Conservation (phyloP, 495 filamentous ascomycete species). For the Tuber melanosporum region DNA sequence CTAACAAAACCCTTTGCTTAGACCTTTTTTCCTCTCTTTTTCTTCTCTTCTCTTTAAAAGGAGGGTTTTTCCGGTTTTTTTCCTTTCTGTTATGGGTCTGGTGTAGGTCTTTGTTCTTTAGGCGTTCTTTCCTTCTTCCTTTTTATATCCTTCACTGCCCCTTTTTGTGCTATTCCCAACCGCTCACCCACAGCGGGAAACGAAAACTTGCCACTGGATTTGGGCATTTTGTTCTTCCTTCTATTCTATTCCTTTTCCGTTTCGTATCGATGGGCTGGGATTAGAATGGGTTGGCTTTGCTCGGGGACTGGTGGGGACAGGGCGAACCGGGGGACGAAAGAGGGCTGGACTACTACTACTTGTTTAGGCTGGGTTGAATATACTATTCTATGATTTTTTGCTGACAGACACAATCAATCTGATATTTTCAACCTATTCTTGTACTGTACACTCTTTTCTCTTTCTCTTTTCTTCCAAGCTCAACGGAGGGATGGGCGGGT, state of each 20-base stretch:
- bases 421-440: neutral
- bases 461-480: conserved; percentile 5
- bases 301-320: neutral
- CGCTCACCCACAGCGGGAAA: neutral
- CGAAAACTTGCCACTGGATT: neutral
- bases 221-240: neutral
- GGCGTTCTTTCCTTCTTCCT: neutral
- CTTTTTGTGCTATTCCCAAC: neutral
- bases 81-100: conserved; percentile 4
- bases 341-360: neutral
- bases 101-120: neutral
- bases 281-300: neutral
- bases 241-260: neutral
- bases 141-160: neutral
- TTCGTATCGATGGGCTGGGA: neutral
- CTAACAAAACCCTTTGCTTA: neutral
- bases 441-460: conserved; percentile 6
- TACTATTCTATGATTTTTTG: neutral
- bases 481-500: neutral
- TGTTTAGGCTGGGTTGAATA: neutral
- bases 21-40: conserved; percentile 11
- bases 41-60: conserved; percentile 6
- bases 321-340: neutral
- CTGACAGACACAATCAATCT: neutral
- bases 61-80: conserved; percentile 12